These are phyloP conservation scores for Amanita rimosa DNA, from an alignment of 768 basidiomycete species.

Conservation along the genomic window DNA sequence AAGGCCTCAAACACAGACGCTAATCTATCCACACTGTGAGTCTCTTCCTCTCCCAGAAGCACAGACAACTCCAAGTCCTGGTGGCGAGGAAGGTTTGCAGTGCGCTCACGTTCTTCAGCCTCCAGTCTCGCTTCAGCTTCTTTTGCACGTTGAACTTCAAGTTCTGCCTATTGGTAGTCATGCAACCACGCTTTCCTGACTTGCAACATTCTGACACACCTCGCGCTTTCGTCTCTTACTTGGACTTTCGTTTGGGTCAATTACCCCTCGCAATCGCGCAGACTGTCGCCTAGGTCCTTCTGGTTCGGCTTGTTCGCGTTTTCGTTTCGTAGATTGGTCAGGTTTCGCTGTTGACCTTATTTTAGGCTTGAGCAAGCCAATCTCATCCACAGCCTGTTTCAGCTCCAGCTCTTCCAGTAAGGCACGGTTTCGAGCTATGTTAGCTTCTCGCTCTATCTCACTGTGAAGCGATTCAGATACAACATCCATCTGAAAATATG, in stretches of 20 bases:
- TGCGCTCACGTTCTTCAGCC: slow-evolving; percentile 49
- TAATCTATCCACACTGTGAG: slow-evolving; percentile 35
- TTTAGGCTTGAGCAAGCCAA: slow-evolving; percentile 35
- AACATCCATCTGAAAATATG: background rate
- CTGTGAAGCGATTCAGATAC: slow-evolving; percentile 13
- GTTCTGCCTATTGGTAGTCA: slow-evolving; percentile 28
- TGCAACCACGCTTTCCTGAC: background rate
- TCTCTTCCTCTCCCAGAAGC: slow-evolving; percentile 40
- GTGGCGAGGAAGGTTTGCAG: slow-evolving; percentile 59
- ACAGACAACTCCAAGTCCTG: slow-evolving; percentile 49
- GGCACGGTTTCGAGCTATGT: slow-evolving; percentile 72
- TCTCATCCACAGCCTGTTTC: slow-evolving; percentile 37
- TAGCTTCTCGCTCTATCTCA: slow-evolving; percentile 69
- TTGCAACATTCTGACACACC: slow-evolving; percentile 21
- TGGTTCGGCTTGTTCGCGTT: slow-evolving; percentile 31
- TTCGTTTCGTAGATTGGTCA: slow-evolving; percentile 46
- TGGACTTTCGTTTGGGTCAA: slow-evolving; percentile 56
- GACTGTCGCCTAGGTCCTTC: slow-evolving; percentile 56
- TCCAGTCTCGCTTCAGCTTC: slow-evolving; percentile 53
- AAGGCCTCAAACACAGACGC: slow-evolving; percentile 31
- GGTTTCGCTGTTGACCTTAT: slow-evolving; percentile 39
- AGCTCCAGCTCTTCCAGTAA: slow-evolving; percentile 64
- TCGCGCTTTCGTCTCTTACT: slow-evolving; percentile 56
- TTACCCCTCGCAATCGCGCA: slow-evolving; percentile 36
- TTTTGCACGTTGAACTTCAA: slow-evolving; percentile 33